Evolutionary conservation across 1,284 basidiomycete species (phyloP), one percentile per base, ranked within the genome.

Genomic region (Cryptococcus maquisensis): DNA sequence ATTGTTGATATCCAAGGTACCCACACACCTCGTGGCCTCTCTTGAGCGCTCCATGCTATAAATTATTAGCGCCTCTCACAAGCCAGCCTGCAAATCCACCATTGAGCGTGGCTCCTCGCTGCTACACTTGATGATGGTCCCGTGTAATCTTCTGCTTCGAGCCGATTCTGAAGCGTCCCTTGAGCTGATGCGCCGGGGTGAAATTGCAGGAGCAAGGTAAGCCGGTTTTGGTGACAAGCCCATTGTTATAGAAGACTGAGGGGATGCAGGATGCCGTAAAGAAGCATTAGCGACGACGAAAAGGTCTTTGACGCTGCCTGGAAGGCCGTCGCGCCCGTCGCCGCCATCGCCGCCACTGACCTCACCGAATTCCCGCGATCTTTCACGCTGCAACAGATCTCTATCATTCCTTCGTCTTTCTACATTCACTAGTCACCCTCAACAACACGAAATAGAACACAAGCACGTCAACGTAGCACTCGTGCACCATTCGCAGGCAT

Each of bases 151-250:
- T 78, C 67, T 40, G 82, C 78, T 18, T 74, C 64, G 7, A 92
- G 73, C 32, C 82, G 81, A 7, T 59, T 46, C 53, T 87, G 79
- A 98, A 79, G 64, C 83, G 81, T 2, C 69, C 63, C 43, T 81
- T 80, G 50, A 98, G 80, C 69, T 92, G 84, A 1, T 75, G 60
- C 1, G 86, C 86, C 44, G 91, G 79, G n/a, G 74, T 79, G 0
- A 87, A 83, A 74, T 98, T 97, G 52, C 95, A 93, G 42, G 87
- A 86, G 65, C 81, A 86, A 0, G 95, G 94, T 74, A 84, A 92
- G 10, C 95, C 95, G 18, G 88, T 84, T 39, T 98, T 80, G 3
- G 92, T 94, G 62, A 98, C 80, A 50, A 98, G 81, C n/a, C 92
- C 94, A 98, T 98, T 50, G 32, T 21, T 20, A n/a, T 15, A 43